phyloP scores from a whole-genome alignment of 441 rosid species.

The Biscutella laevigata region DNA sequence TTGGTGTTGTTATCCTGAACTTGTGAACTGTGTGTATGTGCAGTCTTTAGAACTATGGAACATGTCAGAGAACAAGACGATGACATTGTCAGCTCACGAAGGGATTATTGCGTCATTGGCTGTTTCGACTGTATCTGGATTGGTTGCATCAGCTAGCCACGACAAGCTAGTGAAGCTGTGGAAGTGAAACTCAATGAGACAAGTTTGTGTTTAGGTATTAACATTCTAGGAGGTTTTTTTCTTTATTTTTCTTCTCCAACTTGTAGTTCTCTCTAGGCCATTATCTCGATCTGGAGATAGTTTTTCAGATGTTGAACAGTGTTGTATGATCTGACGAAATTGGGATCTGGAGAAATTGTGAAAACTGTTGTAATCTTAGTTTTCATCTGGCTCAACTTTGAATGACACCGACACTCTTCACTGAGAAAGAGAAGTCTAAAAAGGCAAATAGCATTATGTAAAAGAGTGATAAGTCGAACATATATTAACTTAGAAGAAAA shows the following conservation, averaged over 20 bases:
- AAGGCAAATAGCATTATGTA: background rate
- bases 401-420: background rate
- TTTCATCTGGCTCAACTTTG: background rate
- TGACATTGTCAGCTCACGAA: constrained; percentile 63
- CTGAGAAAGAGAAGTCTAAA: constrained; percentile 9
- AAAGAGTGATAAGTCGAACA: background rate
- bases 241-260: background rate
- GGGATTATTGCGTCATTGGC: constrained; percentile 66
- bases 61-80: constrained; percentile 66
- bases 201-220: constrained; percentile 19
- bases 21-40: constrained; percentile 16
- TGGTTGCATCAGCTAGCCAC: constrained; percentile 83
- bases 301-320: constrained; percentile 20
- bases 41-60: constrained; percentile 93
- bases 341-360: constrained; percentile 19
- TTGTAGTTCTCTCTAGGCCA: constrained; percentile 16
- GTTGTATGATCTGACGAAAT: constrained; percentile 23
- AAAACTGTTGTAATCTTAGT: constrained; percentile 22
- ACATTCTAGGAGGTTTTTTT: background rate
- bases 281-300: constrained; percentile 20
- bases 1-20: no score
- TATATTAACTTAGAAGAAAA: constrained; percentile 3
- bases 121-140: constrained; percentile 55
- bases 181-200: constrained; percentile 40
- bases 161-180: constrained; percentile 77